Evolutionary conservation across 495 filamentous ascomycete genomes (phyloP).

Genomic region (Xylaria cubensis): DNA sequence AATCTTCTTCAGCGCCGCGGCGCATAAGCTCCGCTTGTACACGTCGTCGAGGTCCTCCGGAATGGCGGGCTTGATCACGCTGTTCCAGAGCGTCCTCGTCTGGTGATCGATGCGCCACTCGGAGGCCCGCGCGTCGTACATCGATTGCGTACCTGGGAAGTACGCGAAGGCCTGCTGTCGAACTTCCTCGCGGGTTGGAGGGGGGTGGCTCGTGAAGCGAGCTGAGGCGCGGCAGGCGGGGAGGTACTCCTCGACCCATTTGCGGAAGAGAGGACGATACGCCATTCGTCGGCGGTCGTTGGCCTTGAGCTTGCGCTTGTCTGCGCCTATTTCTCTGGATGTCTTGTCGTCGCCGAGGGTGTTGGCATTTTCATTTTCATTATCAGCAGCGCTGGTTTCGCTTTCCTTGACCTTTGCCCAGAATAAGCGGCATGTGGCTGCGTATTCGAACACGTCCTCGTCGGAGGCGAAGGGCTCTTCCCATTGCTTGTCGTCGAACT

Average conservation of each 20-base stretch:
- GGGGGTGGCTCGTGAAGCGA: constrained; percentile 24
- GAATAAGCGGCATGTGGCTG: constrained; percentile 60
- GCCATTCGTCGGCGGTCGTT: constrained; percentile 58
- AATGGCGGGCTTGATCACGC: constrained; percentile 44
- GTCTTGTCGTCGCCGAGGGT: not conserved
- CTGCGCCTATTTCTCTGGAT: constrained; percentile 34
- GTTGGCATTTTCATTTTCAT: not conserved
- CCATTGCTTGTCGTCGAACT: constrained; percentile 45
- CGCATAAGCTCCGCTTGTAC: constrained; percentile 33
- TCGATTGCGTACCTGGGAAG: constrained; percentile 38
- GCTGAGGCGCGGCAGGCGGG: constrained; percentile 48
- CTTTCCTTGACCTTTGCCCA: constrained; percentile 35
- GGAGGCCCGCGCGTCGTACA: constrained; percentile 35
- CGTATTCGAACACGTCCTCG: constrained; percentile 63
- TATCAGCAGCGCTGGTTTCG: constrained; percentile 7
- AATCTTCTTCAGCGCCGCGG: constrained; percentile 46
- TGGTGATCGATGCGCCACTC: constrained; percentile 42
- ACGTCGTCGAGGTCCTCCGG: constrained; percentile 33
- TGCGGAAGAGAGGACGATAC: constrained; percentile 53
- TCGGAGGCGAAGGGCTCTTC: constrained; percentile 53
- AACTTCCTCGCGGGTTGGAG: constrained; percentile 39
- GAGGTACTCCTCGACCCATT: constrained; percentile 63
- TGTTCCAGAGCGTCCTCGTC: constrained; percentile 37
- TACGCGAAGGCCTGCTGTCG: constrained; percentile 44
- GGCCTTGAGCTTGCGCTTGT: constrained; percentile 52